Evolutionary conservation across 495 filamentous ascomycete genomes (phyloP).

Genomic region (Daldinia childiae): DNA sequence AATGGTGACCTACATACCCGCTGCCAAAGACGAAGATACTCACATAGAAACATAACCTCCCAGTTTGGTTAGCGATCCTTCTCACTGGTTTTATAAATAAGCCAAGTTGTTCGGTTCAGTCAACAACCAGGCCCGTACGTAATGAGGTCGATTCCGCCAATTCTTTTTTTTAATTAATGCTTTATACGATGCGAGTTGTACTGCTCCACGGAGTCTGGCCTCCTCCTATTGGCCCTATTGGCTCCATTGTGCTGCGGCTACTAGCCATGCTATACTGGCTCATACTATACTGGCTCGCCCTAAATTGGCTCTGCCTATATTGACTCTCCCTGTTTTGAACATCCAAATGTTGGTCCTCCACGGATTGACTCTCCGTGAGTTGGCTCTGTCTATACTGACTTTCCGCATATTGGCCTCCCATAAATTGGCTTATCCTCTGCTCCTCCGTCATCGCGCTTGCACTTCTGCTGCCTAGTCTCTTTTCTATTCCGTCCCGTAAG

Average conservation of each 20-base stretch:
- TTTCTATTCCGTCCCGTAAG: constrained; percentile 32
- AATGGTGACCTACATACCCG: constrained; percentile 63
- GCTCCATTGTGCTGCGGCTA: neutral
- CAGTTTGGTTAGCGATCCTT: neutral
- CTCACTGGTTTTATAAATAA: neutral
- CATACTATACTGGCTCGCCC: constrained; percentile 2
- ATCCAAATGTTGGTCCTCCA: neutral
- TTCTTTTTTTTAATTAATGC: constrained; percentile 2
- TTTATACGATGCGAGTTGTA: constrained; percentile 16
- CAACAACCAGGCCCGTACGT: neutral
- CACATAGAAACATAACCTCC: constrained; percentile 21
- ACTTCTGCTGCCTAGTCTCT: constrained; percentile 18
- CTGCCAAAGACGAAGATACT: constrained; percentile 27
- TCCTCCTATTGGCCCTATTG: constrained; percentile 3
- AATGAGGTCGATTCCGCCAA: constrained; percentile 3
- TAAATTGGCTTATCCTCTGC: constrained; percentile 14
- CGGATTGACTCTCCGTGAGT: neutral
- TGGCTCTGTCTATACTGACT: neutral
- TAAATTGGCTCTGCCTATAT: neutral
- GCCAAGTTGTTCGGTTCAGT: neutral
- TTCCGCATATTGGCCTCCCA: neutral
- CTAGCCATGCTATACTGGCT: constrained; percentile 4
- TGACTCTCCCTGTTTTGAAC: neutral
- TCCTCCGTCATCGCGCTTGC: constrained; percentile 9
- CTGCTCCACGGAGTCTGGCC: constrained; percentile 21